phyloP scores from a whole-genome alignment of 345 rosid species.

The Syzygium aqueum region DNA sequence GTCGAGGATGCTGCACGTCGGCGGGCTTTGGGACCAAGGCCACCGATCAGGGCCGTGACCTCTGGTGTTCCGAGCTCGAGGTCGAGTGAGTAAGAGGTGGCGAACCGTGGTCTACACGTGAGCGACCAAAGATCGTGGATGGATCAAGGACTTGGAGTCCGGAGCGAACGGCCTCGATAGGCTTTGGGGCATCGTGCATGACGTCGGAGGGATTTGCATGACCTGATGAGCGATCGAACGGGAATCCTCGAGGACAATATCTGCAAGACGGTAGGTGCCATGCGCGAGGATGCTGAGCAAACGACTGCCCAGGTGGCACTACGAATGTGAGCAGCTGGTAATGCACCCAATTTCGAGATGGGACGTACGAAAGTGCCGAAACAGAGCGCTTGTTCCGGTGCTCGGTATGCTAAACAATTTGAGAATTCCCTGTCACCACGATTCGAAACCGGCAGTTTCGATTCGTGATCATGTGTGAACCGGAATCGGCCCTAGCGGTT shows the following conservation, averaged over 20 bases:
- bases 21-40: background rate
- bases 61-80: background rate
- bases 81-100: rapidly evolving
- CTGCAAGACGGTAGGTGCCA: background rate
- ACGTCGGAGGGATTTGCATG: rapidly evolving
- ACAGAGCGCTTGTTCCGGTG: background rate
- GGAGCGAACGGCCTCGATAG: rapidly evolving
- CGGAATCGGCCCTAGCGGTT: too few relatives aligned
- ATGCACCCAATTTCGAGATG: background rate
- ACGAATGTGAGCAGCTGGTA: background rate
- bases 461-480: too few relatives aligned
- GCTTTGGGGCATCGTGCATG: rapidly evolving
- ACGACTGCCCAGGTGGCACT: background rate
- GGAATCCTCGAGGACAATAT: background rate
- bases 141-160: background rate
- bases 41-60: background rate
- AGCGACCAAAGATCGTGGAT: background rate
- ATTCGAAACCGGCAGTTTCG: too few relatives aligned
- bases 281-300: background rate
- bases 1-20: background rate
- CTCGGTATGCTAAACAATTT: background rate
- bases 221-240: background rate
- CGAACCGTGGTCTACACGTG: background rate
- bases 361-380: background rate
- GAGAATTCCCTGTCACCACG: background rate